These are phyloP conservation scores for Excoecaria agallocha DNA, from an alignment of 345 rosid genomes.

Conservation along the genomic window DNA sequence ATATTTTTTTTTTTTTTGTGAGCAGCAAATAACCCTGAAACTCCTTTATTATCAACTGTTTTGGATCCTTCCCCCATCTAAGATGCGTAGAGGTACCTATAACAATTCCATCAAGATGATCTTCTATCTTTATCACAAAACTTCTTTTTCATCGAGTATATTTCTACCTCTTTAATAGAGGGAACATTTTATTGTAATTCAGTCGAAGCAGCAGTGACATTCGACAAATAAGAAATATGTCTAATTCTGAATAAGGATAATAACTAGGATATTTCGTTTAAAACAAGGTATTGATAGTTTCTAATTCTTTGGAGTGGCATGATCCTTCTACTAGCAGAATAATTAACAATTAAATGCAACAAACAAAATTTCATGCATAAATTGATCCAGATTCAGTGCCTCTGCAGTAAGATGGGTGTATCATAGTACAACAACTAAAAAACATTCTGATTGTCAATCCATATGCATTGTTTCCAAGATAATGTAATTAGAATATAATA, in stretches of 20 bases:
- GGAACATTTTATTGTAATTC: background rate
- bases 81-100: background rate
- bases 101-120: no score
- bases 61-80: background rate
- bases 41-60: no score
- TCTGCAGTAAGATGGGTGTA: background rate
- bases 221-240: background rate
- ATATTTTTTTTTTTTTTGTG: no score
- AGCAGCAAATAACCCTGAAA: no score
- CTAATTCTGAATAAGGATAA: background rate
- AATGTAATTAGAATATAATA: no score
- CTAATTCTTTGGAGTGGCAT: background rate
- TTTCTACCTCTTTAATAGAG: background rate
- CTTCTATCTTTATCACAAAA: background rate
- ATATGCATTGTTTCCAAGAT: no score
- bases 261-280: background rate
- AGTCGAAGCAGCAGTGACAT: background rate
- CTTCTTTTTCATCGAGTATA: background rate
- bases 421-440: background rate
- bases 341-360: background rate
- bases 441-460: background rate
- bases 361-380: background rate
- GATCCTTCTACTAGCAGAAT: background rate
- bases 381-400: background rate
- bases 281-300: background rate